Evolutionary conservation across 1,284 basidiomycete genomes (phyloP), one percentile per base, ranked within the genome.

Genomic region (Puccinia horiana): DNA sequence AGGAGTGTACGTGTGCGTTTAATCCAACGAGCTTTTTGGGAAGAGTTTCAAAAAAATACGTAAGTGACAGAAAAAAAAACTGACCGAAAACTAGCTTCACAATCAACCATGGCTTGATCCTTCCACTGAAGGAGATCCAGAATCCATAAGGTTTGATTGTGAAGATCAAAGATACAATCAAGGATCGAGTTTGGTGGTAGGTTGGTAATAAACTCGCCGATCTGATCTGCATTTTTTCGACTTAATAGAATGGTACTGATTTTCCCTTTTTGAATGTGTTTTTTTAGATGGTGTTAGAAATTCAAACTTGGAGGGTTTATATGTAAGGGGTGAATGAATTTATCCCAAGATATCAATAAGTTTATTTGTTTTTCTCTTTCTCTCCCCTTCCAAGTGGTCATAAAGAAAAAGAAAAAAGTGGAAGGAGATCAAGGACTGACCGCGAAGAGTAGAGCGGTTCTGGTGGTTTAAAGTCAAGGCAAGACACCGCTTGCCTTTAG

Each of bases 51-150:
- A 37, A 63, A 37, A 18, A 2, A 37, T 2, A 1, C 20, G 2
- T 20, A 1, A 6, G 14, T 63, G 32, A 20, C 14, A 35, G 32
- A 14, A 37, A 23, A 16, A 37, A 63, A 37, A n/a, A 73, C 52
- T 63, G 16, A 61, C 78, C 78, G 56, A 35, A 81, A 81, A 49
- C 70, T 67, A 26, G 78, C 44, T 73, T 81, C 78, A 44, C 78
- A 81, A 72, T 81, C 78, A 44, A 81, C 70, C 47, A 81, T 58
- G 26, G 69, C 52, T 63, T 81, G 78, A 44, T 81, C 78, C 42
- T 73, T 72, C 78, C 78, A 81, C 37, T 81, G 73, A 8, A 81
- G 56, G 29, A 81, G n/a, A 63, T 81, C 78, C 16, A 81, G 52
- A 35, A 81, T 35, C 78, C 78, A 81, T 23, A 81, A 54, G 18